Evolutionary conservation across 257 asterid species (phyloP), one percentile per base, ranked within the genome.

Genomic region (Osmanthus fragrans): DNA sequence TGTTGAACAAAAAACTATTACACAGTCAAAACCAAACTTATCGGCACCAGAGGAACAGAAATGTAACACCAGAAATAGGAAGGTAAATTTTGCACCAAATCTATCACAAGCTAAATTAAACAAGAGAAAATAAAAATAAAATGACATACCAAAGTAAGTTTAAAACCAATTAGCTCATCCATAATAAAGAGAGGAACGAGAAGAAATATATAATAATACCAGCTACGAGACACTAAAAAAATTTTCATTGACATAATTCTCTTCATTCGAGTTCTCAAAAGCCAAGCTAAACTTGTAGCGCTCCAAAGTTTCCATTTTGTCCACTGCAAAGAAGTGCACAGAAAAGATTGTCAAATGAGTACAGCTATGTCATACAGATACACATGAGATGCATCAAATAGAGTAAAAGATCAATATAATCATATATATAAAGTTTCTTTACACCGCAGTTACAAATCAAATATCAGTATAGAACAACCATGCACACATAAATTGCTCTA

Each of bases 211-310:
- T 37, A 16, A 74, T 36, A 39, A 81, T 95, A 95, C 99, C 99
- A 21, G 99, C 97, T 79, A 95, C 99, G 73, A 95, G 97, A 47
- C 98, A 91, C 87, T 95, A 97, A 83, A 93, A 95, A 82, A 84
- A 95, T 95, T 95, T 67, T 95, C 99, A 5, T 98, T 95, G 56
- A 95, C 99, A 83, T 95, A 95, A 85, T 95, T 98, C 86, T 95
- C 98, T 84, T 90, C 98, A 37, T 91, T 95, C 67, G 99, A 95
- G 86, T 95, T 95, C 87, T 95, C 99, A 80, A 95, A 95, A 73
- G 99, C 97, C 92, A 95, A 90, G 90, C 99, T 91, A 85, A 95
- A 95, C 77, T 87, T 93, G 86, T 95, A 95, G 65, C 64, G 89
- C 91, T 74, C 90, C 90, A 95, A 83, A 27, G 97, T 70, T 79